Conservation (phyloP, 2,329 filamentous ascomycete genomes). For the Colletotrichum orbiculare region DNA sequence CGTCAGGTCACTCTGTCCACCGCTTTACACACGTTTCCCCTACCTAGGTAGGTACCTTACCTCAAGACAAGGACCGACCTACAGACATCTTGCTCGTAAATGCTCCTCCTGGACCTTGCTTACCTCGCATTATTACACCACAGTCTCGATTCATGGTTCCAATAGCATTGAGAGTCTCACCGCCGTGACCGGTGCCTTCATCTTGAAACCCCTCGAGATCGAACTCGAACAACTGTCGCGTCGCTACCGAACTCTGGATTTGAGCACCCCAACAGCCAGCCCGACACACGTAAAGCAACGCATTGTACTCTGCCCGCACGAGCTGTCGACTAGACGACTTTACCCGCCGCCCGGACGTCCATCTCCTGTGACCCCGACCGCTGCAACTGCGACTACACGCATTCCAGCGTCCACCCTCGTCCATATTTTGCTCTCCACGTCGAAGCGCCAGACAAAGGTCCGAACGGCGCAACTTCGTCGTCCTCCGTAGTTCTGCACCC, state of each 20-base stretch:
- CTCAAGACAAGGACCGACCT: neutral
- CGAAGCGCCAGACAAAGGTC: neutral
- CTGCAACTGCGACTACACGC: slow-evolving; percentile 15
- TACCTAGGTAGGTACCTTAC: neutral
- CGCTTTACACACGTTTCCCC: neutral
- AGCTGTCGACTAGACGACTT: no score
- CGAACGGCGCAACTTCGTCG: slow-evolving; percentile 9
- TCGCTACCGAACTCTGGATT: neutral
- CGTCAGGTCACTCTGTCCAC: neutral
- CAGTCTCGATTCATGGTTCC: slow-evolving; percentile 17
- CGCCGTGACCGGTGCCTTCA: slow-evolving; percentile 36
- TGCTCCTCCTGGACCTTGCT: slow-evolving; percentile 6
- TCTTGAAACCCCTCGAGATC: slow-evolving; percentile 47
- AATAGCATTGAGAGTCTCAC: slow-evolving; percentile 34
- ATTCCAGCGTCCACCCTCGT: slow-evolving; percentile 21
- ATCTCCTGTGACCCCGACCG: slow-evolving; percentile 2
- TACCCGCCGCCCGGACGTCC: slow-evolving; percentile 8
- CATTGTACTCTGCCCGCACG: no score
- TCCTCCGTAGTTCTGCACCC: slow-evolving; percentile 17
- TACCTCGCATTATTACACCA: slow-evolving; percentile 12
- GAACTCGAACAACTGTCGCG: slow-evolving; percentile 10
- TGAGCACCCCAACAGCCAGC: neutral
- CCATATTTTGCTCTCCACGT: neutral
- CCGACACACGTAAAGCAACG: no score
- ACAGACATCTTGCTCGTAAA: no score